Evolutionary conservation across 495 filamentous ascomycete species (phyloP).

Genomic region (Annulohypoxylon moriforme): DNA sequence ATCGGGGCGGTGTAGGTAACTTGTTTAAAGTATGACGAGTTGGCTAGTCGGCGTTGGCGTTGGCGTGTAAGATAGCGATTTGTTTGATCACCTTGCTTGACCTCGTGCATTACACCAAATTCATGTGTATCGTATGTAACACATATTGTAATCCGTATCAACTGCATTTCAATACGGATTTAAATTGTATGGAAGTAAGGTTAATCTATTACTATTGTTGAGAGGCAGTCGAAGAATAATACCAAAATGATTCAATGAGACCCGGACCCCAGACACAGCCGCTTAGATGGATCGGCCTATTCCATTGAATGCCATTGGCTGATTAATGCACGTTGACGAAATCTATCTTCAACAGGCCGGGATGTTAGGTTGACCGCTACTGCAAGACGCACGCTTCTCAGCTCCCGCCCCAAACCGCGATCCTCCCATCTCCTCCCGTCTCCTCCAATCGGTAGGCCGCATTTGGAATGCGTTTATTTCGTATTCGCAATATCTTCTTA

Average conservation of each 20-base stretch:
- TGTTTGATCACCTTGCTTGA: conserved; percentile 10
- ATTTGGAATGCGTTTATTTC: not conserved
- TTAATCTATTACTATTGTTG: conserved; percentile 8
- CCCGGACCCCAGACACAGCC: conserved; percentile 12
- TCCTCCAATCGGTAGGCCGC: conserved; percentile 2
- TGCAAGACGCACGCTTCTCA: conserved; percentile 11
- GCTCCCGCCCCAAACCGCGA: conserved; percentile 19
- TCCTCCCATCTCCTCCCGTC: too few relatives aligned
- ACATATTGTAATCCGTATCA: not conserved
- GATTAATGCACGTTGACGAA: conserved; percentile 20
- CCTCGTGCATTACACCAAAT: conserved; percentile 7
- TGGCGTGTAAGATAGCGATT: conserved; percentile 5
- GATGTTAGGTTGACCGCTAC: conserved; percentile 37
- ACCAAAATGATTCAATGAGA: conserved; percentile 8
- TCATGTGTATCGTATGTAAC: not conserved
- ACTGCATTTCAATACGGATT: not conserved
- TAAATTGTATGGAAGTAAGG: not conserved
- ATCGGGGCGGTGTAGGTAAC: conserved; percentile 30
- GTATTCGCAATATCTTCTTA: not conserved
- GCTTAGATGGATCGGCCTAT: conserved; percentile 15
- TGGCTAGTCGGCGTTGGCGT: not conserved
- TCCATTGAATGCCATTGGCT: conserved; percentile 10
- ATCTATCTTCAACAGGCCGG: not conserved
- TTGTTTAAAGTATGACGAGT: not conserved
- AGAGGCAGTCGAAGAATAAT: conserved; percentile 16